These are phyloP conservation scores for Isabelozyma pseudorhagii DNA, from an alignment of 805 yeast species.

Conservation along the genomic window DNA sequence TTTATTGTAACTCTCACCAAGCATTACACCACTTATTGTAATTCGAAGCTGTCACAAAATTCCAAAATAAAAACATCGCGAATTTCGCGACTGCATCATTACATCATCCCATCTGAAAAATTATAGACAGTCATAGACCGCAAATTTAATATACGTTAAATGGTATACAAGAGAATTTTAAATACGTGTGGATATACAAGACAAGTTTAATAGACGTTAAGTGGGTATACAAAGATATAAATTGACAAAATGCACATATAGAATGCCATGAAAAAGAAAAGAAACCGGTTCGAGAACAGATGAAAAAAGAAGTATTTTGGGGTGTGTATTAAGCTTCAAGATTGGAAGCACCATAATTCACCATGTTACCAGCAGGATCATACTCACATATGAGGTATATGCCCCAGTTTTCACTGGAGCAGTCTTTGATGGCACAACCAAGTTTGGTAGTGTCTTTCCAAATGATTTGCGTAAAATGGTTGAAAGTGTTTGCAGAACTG, in stretches of 20 bases:
- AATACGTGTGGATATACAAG: too few species aligned
- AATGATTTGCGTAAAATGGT: slow-evolving; percentile 77
- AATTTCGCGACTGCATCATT: background rate
- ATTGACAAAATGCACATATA: background rate
- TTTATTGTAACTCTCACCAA: background rate
- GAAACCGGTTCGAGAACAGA: background rate
- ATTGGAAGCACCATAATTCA: slow-evolving; percentile 32
- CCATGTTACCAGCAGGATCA: slow-evolving; percentile 67
- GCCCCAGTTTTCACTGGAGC: slow-evolving; percentile 45
- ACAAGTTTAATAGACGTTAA: too few species aligned
- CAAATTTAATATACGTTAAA: too few species aligned
- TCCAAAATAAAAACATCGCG: background rate
- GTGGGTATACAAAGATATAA: too few species aligned
- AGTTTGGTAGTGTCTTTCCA: slow-evolving; percentile 62
- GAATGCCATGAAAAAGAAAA: background rate
- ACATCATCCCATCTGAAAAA: too few species aligned
- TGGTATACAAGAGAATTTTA: too few species aligned
- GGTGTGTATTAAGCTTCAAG: background rate
- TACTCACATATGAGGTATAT: slow-evolving; percentile 74
- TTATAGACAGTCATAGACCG: too few species aligned
- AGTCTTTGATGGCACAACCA: slow-evolving; percentile 72
- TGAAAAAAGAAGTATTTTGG: background rate
- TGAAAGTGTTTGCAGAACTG: slow-evolving; percentile 32
- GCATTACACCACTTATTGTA: background rate
- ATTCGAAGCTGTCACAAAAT: background rate